Evolutionary conservation across 2,329 filamentous ascomycete genomes (phyloP), one percentile per base, ranked within the genome.

Genomic region (Penicillium fuscoglaucum): DNA sequence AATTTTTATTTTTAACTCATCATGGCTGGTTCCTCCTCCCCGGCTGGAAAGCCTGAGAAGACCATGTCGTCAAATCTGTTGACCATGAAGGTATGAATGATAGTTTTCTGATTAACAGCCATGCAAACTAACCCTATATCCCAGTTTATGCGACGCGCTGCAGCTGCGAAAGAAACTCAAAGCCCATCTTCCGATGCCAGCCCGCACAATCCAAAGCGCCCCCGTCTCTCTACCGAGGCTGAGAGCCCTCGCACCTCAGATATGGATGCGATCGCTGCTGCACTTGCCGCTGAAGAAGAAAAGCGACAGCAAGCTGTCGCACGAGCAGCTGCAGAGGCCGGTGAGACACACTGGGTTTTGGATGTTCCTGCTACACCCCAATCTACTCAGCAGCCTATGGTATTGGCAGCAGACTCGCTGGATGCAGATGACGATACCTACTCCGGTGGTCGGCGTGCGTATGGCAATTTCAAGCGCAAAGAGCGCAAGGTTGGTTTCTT

Each of bases 121-220:
- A 45, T 47, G 15, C 15, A 43, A 43, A 41, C 33, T 44, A 55
- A 29, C 52, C 47, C 24, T 46, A 26, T 24, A 28, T 51, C 35
- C 37, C 67, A 87, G 80, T 97, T 97, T 73, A 97, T 97, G 93
- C 93, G 96, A 80, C 86, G 93, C 69, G 90, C 90, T 62, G 89
- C 87, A 50, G 86, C 88, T 50, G 84, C 87, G 26, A 79, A 77
- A 6, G 72, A 76, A 61, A 29, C 29, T 6, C 53, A 41, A 29
- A 52, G 31, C n/a, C 41, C 48, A 44, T 45, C 86, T 57, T 76
- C 83, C 17, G 57, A 66, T 21, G 39, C n/a, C 33, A 29, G n/a
- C 7, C 58, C 66, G 1, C 72, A 70, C 1, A 69, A 67, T 2
- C 66, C 75, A 1, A 79, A 79, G 56, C 74, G 76, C 29, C 69